Base-by-base conservation (phyloP, 805 yeast genomes). In the Saccharomycopsis sp. region DNA sequence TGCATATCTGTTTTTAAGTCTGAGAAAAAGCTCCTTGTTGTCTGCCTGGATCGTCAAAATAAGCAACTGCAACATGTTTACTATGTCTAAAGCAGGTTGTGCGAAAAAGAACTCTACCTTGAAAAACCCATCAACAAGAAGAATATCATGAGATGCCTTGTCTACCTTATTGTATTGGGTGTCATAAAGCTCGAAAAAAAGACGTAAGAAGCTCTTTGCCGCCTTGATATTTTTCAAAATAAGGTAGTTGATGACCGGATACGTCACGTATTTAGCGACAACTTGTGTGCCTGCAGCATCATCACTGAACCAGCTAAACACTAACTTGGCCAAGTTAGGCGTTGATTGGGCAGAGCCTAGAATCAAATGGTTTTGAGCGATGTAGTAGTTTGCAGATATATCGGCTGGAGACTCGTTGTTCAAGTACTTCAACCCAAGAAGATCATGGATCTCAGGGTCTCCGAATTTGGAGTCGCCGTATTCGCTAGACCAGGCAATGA, bases 21-120 rank as follows among this genome's bases (percentile, higher is more conserved):
- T 79, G 58, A 77, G 66, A 70, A 80, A 89, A 65, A 84, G 75
- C 38, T 78, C 80, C 0, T 78, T 73, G 55, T 82, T 70, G 52
- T 71, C 75, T 56, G 79, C 81, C 72, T 75, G 83, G 62, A 92
- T 77, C 0, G 89, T 75, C 20, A 77, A 69, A 2, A 85, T 72
- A 24, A 91, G 73, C 63, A 92, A 73, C 67, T 86, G 93, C 54
- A 89, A 68, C 66, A 89, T 88, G 68, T 87, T 86, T 54, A 89
- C 65, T 29, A 87, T 69, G 3, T 81, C 79, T 38, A 69, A 69
- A 12, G n/a, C 29, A 5, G 14, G 19, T 7, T 47, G 42, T 3
- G 73, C 62, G 8, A 75, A 74, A 61, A 74, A 80, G 41, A 72
- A 77, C 38, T 64, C 65, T 58, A 76, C 68, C 17, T 70, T 67